Conservation (phyloP, 768 basidiomycete species). For the Zangia roseola region DNA sequence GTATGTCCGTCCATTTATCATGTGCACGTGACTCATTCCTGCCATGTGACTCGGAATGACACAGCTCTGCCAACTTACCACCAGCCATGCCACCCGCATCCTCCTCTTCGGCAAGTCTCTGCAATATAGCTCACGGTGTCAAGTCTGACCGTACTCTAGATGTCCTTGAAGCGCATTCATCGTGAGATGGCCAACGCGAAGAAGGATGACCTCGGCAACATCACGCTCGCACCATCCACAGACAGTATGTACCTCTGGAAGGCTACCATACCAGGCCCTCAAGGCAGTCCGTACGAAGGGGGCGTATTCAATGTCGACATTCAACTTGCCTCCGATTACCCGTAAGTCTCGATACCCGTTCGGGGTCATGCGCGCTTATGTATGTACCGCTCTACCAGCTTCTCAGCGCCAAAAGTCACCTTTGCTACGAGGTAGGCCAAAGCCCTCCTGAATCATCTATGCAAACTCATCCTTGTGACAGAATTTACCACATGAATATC, state of each 20-base stretch:
- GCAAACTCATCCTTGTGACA: constrained; percentile 25
- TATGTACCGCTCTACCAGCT: constrained; percentile 41
- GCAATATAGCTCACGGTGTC: too few species aligned
- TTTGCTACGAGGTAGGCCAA: constrained; percentile 66
- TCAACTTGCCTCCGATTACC: constrained; percentile 69
- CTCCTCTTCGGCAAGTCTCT: constrained; percentile 24
- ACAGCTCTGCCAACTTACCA: neutral
- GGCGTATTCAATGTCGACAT: constrained; percentile 73
- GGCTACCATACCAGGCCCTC: constrained; percentile 77
- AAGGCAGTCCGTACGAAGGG: constrained; percentile 80
- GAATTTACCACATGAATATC: constrained; percentile 91
- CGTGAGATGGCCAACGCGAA: constrained; percentile 77
- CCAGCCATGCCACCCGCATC: constrained; percentile 26
- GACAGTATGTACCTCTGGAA: constrained; percentile 72
- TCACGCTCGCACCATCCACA: constrained; percentile 63
- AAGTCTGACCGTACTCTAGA: constrained; percentile 33
- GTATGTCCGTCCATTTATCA: constrained; percentile 40
- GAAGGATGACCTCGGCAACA: constrained; percentile 80
- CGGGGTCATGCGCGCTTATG: neutral
- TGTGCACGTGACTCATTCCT: constrained; percentile 17
- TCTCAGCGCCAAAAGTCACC: constrained; percentile 74
- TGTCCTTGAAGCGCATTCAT: constrained; percentile 79
- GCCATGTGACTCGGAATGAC: too few species aligned
- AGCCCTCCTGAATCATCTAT: neutral
- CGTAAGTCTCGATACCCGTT: constrained; percentile 41